phyloP scores from a whole-genome alignment of 768 basidiomycete species.

The Lactifluus subvellereus region DNA sequence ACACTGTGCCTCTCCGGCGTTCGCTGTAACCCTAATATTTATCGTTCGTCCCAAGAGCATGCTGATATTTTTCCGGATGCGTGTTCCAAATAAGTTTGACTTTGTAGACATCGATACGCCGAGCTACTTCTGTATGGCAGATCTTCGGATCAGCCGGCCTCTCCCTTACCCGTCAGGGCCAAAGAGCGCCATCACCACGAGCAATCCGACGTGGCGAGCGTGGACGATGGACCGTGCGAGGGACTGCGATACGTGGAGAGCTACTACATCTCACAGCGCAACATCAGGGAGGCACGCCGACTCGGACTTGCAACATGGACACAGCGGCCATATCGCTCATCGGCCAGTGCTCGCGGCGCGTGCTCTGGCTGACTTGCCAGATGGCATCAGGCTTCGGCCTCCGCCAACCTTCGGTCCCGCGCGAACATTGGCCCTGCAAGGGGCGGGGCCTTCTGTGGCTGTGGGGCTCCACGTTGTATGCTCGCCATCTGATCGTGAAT shows the following conservation, averaged over 20 bases:
- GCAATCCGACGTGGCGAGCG: neutral
- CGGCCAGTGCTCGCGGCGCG: too few species aligned
- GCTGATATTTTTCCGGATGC: neutral
- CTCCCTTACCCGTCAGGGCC: neutral
- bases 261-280: too few species aligned
- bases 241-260: too few species aligned
- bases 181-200: neutral
- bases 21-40: neutral
- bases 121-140: neutral
- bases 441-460: too few species aligned
- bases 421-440: neutral
- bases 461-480: too few species aligned
- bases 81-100: neutral
- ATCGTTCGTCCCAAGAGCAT: neutral
- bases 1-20: neutral
- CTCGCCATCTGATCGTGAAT: neutral
- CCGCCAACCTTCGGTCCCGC: neutral
- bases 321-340: too few species aligned
- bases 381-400: too few species aligned
- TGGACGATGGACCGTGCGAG: too few species aligned
- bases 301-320: too few species aligned
- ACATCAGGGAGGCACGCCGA: too few species aligned
- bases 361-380: too few species aligned
- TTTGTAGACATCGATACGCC: neutral
- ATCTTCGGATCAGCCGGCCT: neutral